phyloP scores from a whole-genome alignment of 306 rosid species.

The Pterocarpus macrocarpus region DNA sequence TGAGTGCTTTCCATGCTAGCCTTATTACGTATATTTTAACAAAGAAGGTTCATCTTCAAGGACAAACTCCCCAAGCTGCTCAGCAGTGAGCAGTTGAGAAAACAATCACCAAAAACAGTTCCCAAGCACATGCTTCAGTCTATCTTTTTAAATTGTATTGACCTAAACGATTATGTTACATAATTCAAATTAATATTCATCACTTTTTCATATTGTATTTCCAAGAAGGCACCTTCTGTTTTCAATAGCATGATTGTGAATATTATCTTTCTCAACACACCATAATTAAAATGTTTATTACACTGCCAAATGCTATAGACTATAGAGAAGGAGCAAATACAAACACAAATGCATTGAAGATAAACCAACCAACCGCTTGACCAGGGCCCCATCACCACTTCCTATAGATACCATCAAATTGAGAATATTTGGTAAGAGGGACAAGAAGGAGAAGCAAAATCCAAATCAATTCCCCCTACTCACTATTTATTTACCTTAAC shows the following conservation, averaged over 20 bases:
- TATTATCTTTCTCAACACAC: conserved; percentile 18
- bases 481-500: conserved; percentile 42
- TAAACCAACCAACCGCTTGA: conserved; percentile 72
- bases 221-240: conserved; percentile 10
- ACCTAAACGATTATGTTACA: conserved; percentile 32
- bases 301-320: background rate
- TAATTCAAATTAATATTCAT: background rate
- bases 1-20: too few species aligned
- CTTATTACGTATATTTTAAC: too few species aligned
- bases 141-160: conserved; percentile 10
- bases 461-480: conserved; percentile 55
- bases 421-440: conserved; percentile 59
- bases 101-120: conserved; percentile 28
- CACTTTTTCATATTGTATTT: background rate
- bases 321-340: conserved; percentile 23
- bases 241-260: background rate
- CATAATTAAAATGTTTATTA: conserved; percentile 10
- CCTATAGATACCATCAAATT: conserved; percentile 34
- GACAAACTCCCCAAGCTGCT: background rate
- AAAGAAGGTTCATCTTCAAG: background rate
- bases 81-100: conserved; percentile 40
- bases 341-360: conserved; percentile 55
- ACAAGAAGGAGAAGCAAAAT: conserved; percentile 54
- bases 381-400: conserved; percentile 53
- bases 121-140: conserved; percentile 49